Evolutionary conservation across 2,329 filamentous ascomycete genomes (phyloP), one percentile per base, ranked within the genome.

Genomic region (Xylaria sp.): DNA sequence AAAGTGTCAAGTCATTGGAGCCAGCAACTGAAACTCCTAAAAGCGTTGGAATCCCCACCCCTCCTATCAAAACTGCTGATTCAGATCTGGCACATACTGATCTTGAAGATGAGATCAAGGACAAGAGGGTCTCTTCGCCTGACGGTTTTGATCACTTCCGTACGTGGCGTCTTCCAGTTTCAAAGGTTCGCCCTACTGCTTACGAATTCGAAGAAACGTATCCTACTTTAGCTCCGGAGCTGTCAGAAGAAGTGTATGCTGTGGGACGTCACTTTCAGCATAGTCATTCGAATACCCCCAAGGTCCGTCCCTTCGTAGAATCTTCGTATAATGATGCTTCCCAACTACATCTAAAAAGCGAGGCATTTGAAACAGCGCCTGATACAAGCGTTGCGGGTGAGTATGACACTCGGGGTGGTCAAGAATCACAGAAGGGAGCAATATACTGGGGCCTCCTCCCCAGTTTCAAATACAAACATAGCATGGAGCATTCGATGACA

Each of bases 381-480:
- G 56, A 63, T 1, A 57, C 67, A 35, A 54, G 42, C 8, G 3
- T 63, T 14, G 37, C 33, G 3, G 28, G 60, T 17, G 45, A 57
- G 17, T 21, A 52, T 9, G 35, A 37, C n/a, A 15, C 42, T 17
- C 50, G 54, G 25, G 49, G 61, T 14, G 33, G 35, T 6, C 35
- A 61, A 14, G 61, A 67, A 40, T 38, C 62, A 4, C 61, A 64
- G 6, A 67, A 64, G 60, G 49, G 21, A 28, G 51, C 64, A 12
- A 61, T 60, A 7, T 74, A 74, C 49, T 74, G 70, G 73, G 70
- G 67, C 2, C 69, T 70, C 51, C 61, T 73, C 2, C 71, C 72
- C 25, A 47, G 35, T 33, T 59, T 68, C 8, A 47, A 49, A 37
- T 64, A 66, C 7, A 67, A 57, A 38, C 47, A 50, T 21, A 35